Evolutionary conservation across 2,329 filamentous ascomycete species (phyloP).

Genomic region (Madurella mycetomatis): DNA sequence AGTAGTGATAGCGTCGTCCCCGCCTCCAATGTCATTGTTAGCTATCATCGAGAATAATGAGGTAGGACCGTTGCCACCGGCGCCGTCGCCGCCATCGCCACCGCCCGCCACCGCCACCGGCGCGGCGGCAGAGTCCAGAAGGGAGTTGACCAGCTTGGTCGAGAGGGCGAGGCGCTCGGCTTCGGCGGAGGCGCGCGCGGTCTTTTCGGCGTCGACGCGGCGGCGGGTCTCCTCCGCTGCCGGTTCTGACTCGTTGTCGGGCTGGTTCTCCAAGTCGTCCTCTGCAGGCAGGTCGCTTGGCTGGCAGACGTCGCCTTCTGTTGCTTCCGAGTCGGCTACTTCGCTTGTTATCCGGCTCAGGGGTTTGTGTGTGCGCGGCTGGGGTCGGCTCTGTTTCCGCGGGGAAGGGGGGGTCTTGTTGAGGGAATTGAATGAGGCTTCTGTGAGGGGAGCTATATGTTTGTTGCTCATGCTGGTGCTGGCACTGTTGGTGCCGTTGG

Average conservation of each 20-base stretch:
- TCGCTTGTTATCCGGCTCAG: slow-evolving; percentile 36
- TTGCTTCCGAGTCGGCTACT: slow-evolving; percentile 42
- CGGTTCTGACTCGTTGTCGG: slow-evolving; percentile 19
- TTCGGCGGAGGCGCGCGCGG: background rate
- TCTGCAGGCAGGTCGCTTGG: slow-evolving; percentile 17
- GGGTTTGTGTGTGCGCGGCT: slow-evolving; percentile 20
- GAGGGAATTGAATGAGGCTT: slow-evolving; percentile 38
- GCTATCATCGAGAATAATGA: too few species aligned
- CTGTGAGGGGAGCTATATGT: slow-evolving; percentile 36
- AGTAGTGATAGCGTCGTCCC: background rate
- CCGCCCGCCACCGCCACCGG: slow-evolving; percentile 11
- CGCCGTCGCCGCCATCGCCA: too few species aligned
- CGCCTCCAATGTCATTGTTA: background rate
- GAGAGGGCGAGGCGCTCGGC: slow-evolving; percentile 41
- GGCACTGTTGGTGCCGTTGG: slow-evolving; percentile 3
- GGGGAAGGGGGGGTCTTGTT: slow-evolving; percentile 39
- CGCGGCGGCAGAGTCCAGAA: slow-evolving; percentile 34
- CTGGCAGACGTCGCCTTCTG: slow-evolving; percentile 21
- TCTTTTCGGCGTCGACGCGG: slow-evolving; percentile 15
- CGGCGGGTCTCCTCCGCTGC: background rate
- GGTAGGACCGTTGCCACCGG: too few species aligned
- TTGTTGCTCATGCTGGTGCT: slow-evolving; percentile 7
- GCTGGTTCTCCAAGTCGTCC: slow-evolving; percentile 4
- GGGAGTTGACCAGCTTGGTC: slow-evolving; percentile 37
- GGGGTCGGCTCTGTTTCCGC: slow-evolving; percentile 3